Evolutionary conservation across 495 filamentous ascomycete genomes (phyloP), one percentile per base, ranked within the genome.

Genomic region (Penicillium paxilli): DNA sequence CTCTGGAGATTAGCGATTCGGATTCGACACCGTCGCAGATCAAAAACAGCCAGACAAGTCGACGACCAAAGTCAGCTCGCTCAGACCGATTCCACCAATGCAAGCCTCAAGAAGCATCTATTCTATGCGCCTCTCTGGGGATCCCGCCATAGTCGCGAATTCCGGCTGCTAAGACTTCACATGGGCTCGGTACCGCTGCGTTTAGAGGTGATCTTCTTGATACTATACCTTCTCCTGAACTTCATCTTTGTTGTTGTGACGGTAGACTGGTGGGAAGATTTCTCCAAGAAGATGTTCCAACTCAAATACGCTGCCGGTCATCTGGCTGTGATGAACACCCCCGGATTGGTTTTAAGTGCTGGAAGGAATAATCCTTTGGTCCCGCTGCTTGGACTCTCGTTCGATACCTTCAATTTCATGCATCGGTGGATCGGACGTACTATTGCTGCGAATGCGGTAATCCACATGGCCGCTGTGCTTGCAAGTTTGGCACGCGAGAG

Each of bases 361-460:
- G 72, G 67, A 4, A 68, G 75, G n/a, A 77, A 78, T 37, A 78
- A 78, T 45, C 72, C 70, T 0, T 51, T 78, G 47, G 62, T 77
- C 14, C 48, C 55, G 17, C 26, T 75, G 17, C 38, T 77, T n/a
- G 70, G 69, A 1, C 50, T 77, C 12, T 61, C 65, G 3, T 77
- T 75, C 20, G 72, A 78, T 44, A 62, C 71, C 0, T 78, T 76
- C 62, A 78, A 78, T 46, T 66, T 77, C 11, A 59, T 78, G 54
- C 75, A 78, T 60, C 75, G 75, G 4, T 78, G 75, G 75, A 55
- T 77, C 14, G 75, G 73, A 16, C 64, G 75, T 14, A 51, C 72
- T 5, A 67, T 77, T 14, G 60, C 70, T 1, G 59, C 58, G 2
- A 73, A 71, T 38, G 63, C 67, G 5, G 46, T 74, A 14, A 52